phyloP scores from a whole-genome alignment of 1,284 basidiomycete genomes.

The Hortiboletus rubellus region DNA sequence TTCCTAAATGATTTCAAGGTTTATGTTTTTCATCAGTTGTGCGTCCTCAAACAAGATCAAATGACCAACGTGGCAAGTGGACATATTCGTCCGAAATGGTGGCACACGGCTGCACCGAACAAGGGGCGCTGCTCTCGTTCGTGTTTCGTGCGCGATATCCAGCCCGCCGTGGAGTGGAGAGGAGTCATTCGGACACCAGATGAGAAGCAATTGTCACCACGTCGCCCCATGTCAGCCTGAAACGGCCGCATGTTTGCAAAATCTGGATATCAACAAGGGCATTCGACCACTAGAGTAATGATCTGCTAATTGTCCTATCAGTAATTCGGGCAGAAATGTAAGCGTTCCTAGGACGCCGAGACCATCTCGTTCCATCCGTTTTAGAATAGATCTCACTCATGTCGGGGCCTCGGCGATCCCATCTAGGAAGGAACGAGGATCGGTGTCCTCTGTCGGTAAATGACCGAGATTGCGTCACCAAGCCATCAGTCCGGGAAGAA shows the following conservation, averaged over 20 bases:
- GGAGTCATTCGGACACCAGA: conserved; percentile 6
- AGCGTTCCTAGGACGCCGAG: conserved; percentile 4
- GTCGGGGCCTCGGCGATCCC: conserved; percentile 19
- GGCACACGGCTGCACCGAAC: conserved; percentile 8
- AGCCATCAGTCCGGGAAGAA: conserved; percentile 15
- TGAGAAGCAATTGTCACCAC: conserved; percentile 3
- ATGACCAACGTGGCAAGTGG: conserved; percentile 17
- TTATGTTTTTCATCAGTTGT: conserved; percentile 18
- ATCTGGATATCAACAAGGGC: neutral
- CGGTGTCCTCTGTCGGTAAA: conserved; percentile 16
- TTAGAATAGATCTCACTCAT: conserved; percentile 17
- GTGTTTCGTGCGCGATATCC: conserved; percentile 28
- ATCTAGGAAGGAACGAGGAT: conserved; percentile 16
- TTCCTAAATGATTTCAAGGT: conserved; percentile 17
- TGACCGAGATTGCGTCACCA: conserved; percentile 29
- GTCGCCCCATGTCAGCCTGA: conserved; percentile 15
- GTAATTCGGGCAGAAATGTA: neutral
- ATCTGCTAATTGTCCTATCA: neutral
- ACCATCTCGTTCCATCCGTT: conserved; percentile 1
- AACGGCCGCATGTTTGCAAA: conserved; percentile 16
- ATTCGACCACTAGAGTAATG: neutral
- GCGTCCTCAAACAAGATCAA: conserved; percentile 14
- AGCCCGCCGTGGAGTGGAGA: conserved; percentile 21
- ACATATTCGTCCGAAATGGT: conserved; percentile 10
- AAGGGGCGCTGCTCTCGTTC: conserved; percentile 12